phyloP scores from a whole-genome alignment of 2,329 filamentous ascomycete species.

The Xylariaceae sp. region DNA sequence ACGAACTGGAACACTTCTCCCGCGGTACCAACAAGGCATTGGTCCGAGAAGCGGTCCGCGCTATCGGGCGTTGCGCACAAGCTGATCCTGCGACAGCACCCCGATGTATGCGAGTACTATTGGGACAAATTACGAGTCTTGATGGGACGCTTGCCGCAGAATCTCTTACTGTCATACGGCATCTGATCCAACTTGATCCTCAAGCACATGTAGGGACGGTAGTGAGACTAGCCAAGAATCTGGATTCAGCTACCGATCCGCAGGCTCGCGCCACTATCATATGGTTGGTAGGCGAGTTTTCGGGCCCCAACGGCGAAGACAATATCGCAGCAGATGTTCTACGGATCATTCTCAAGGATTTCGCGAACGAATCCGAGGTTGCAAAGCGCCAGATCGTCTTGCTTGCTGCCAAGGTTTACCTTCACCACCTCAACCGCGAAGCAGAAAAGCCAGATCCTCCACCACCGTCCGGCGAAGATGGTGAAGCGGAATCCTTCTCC shows the following conservation, averaged over 20 bases:
- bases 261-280: constrained; percentile 91
- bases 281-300: constrained; percentile 95
- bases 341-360: constrained; percentile 80
- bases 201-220: constrained; percentile 78
- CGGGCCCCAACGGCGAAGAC: constrained; percentile 72
- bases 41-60: constrained; percentile 83
- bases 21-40: constrained; percentile 68
- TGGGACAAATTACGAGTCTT: constrained; percentile 82
- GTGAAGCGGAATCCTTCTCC: constrained; percentile 22
- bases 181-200: constrained; percentile 90
- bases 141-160: constrained; percentile 88
- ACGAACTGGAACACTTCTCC: constrained; percentile 91
- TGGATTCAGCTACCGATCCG: constrained; percentile 83
- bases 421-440: constrained; percentile 75
- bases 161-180: constrained; percentile 88
- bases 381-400: constrained; percentile 90
- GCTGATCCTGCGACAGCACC: constrained; percentile 65
- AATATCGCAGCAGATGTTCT: constrained; percentile 93
- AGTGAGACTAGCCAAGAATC: constrained; percentile 80
- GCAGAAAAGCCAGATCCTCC: constrained; percentile 35
- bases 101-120: constrained; percentile 75
- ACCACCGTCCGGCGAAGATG: constrained; percentile 28
- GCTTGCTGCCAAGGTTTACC: constrained; percentile 91
- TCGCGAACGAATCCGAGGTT: constrained; percentile 75
- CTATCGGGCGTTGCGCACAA: constrained; percentile 91